phyloP scores from a whole-genome alignment of 148 eudicot species.

The Rheum nobile region DNA sequence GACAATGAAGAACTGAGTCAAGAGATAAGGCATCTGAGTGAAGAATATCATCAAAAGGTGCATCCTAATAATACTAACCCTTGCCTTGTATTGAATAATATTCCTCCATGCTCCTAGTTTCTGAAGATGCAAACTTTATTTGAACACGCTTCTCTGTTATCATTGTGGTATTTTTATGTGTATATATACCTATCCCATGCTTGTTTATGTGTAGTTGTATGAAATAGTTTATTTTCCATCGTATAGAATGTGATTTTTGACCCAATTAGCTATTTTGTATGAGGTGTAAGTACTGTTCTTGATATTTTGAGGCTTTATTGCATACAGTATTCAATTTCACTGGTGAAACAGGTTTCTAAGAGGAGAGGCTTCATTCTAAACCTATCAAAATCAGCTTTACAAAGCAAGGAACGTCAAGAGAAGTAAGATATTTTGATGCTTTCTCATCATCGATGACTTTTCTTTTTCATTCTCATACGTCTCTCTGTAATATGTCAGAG shows the following conservation, averaged over 20 bases:
- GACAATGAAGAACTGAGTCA: conserved; percentile 31
- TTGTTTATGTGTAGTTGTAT: not conserved
- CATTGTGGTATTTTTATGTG: not conserved
- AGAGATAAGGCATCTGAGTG: conserved; percentile 30
- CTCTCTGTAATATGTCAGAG: conserved; percentile 9
- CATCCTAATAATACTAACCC: not conserved
- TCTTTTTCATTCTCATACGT: not conserved
- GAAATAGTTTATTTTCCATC: not conserved
- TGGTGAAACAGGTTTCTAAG: conserved; percentile 25
- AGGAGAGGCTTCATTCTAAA: conserved; percentile 30
- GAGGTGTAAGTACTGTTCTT: not conserved
- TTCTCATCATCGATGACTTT: not conserved
- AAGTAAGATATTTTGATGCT: conserved; percentile 23
- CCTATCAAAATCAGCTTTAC: conserved; percentile 30
- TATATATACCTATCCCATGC: not conserved
- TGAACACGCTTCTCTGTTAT: not conserved
- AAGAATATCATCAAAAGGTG: conserved; percentile 40
- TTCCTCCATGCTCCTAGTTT: too few relatives aligned
- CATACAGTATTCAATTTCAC: not conserved
- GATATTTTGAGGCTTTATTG: not conserved
- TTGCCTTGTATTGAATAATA: not conserved
- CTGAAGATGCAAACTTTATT: not conserved
- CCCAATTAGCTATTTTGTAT: not conserved
- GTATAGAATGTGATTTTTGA: not conserved
- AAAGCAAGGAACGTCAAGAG: conserved; percentile 42